Conservation (phyloP, 2,329 filamentous ascomycete genomes). For the Aspergillus aculeatinus region DNA sequence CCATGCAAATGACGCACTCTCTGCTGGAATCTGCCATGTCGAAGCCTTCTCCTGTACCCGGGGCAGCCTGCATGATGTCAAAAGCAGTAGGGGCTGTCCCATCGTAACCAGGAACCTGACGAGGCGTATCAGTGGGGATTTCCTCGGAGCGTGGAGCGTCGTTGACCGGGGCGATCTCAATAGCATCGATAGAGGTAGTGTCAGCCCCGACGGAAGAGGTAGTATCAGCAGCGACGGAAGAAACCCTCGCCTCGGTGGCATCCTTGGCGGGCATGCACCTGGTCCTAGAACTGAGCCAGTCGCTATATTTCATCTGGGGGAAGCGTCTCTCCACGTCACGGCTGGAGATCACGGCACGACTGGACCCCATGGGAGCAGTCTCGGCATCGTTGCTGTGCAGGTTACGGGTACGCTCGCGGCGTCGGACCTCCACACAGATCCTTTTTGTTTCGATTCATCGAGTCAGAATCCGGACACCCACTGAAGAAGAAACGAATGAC, state of each 20-base stretch:
- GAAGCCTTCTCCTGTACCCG: neutral
- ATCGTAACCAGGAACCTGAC: neutral
- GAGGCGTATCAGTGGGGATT: neutral
- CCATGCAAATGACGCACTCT: slow-evolving; percentile 87
- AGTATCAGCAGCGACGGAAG: neutral
- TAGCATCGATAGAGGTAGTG: too few relatives aligned
- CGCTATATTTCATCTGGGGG: slow-evolving; percentile 15
- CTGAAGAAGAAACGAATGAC: neutral
- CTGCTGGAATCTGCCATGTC: slow-evolving; percentile 2
- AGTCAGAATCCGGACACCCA: too few relatives aligned
- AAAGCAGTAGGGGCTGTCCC: neutral
- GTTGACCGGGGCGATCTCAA: neutral
- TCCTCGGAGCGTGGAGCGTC: neutral
- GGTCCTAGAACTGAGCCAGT: slow-evolving; percentile 7
- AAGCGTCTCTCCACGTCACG: slow-evolving; percentile 17
- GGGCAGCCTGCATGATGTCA: neutral
- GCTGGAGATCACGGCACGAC: slow-evolving; percentile 7
- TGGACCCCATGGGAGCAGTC: slow-evolving; percentile 8
- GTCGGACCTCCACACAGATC: slow-evolving; percentile 13
- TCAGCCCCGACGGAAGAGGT: too few relatives aligned
- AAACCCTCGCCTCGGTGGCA: neutral
- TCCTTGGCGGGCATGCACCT: neutral
- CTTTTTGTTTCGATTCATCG: neutral
- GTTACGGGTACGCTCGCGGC: neutral
- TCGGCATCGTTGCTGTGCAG: slow-evolving; percentile 12